Base-by-base conservation (phyloP, 176 grass and related monocot species). In the Avena eriantha region DNA sequence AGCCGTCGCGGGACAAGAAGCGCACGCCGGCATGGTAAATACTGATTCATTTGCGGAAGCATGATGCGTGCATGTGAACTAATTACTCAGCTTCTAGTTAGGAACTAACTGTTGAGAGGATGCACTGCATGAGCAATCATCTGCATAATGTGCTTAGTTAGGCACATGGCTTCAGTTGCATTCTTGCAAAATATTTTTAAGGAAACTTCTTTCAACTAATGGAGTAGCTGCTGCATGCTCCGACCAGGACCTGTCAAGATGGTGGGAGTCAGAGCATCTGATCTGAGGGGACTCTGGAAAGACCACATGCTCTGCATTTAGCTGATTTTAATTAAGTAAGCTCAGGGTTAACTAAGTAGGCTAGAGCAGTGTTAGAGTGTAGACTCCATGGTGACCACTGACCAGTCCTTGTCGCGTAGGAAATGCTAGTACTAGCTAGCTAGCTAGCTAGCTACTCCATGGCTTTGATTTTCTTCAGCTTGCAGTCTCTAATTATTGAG, bases 1-100 rank as follows among this genome's bases (percentile, higher is more conserved):
- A 85, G 80, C 65, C 82, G 31, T 76, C 86, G 2, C 79, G 77
- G 48, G 86, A 88, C 34, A 95, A 95, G 83, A 91, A 83, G 69
- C 90, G 93, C 50, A 96, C 90, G 1, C 96, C 96, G 0, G 96
- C 96, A 80, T 98, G 96, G 96, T 98, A 98, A 92, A 8, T 46
- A 46, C 1, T 10, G 45, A 46, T 46, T 10, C 9, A 10, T 10
- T 46, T 2, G 1, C 45, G 45, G 9, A 46, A 46, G 10, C 9
- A 55, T 23, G 18, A 13, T 67, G 17, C 45, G 9, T 46, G 45
- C 64, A 67, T 34, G 26, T 16, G 13, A 34, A 67, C 8, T 17
- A 31, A 7, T 34, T 34, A 17, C 2, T 74, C n/a, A 29, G 21
- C 5, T 16, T 26, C 6, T 24, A 4, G 13, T 39, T 23, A 72